These are phyloP conservation scores for Fusarium penzigii DNA, from an alignment of 2,329 filamentous ascomycete genomes.

Conservation along the genomic window DNA sequence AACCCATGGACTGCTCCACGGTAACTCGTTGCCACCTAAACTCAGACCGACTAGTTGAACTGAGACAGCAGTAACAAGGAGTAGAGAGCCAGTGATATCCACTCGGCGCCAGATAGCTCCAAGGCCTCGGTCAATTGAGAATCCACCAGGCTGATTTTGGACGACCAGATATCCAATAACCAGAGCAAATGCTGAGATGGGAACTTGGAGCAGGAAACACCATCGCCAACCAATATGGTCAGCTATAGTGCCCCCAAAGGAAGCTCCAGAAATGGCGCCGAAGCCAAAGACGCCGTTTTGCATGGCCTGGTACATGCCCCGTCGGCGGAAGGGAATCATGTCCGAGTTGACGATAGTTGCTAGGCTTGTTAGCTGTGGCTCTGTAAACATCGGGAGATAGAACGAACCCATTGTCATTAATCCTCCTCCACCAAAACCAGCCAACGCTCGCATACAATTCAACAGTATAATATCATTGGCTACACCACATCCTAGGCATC, in stretches of 20 bases:
- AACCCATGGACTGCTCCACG: slow-evolving; percentile 53
- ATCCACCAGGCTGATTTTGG: slow-evolving; percentile 40
- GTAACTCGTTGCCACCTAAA: slow-evolving; percentile 55
- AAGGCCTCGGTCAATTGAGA: slow-evolving; percentile 33
- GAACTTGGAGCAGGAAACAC: slow-evolving; percentile 65
- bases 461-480: slow-evolving; percentile 59
- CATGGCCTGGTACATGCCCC: slow-evolving; percentile 61
- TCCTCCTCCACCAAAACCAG: slow-evolving; percentile 70
- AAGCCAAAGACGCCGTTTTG: slow-evolving; percentile 65
- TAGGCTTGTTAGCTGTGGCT: slow-evolving; percentile 22
- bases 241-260: slow-evolving; percentile 64
- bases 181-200: slow-evolving; percentile 57
- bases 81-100: slow-evolving; percentile 57
- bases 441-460: slow-evolving; percentile 65
- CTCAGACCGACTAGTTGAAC: slow-evolving; percentile 57
- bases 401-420: slow-evolving; percentile 68
- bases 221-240: slow-evolving; percentile 68
- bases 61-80: slow-evolving; percentile 60
- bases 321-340: slow-evolving; percentile 57
- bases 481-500: slow-evolving; percentile 66
- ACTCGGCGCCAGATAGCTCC: slow-evolving; percentile 52
- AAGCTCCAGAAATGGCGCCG: slow-evolving; percentile 62
- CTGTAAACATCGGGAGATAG: too few species aligned
- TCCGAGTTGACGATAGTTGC: slow-evolving; percentile 61
- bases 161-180: slow-evolving; percentile 55